These are phyloP conservation scores for Gastrolobium villosum DNA, from an alignment of 306 rosid species.

Conservation along the genomic window DNA sequence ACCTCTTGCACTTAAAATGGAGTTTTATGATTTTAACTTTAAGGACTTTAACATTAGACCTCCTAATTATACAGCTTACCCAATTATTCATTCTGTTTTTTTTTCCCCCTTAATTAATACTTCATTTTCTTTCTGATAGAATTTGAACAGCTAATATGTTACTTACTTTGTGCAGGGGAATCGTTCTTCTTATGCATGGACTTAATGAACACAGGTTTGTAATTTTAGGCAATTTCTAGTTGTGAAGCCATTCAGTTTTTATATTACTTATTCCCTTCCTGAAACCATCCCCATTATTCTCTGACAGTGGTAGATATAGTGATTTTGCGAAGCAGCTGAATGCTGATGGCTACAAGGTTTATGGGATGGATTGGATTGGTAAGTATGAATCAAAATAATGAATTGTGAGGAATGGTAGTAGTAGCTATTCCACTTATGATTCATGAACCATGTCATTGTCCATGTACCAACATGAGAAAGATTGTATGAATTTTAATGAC, in stretches of 20 bases:
- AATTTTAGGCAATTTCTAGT: slow-evolving; percentile 19
- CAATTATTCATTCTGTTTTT: background rate
- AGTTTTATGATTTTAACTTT: background rate
- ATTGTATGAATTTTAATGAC: background rate
- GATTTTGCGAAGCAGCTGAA: slow-evolving; percentile 86
- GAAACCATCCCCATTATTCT: slow-evolving; percentile 40
- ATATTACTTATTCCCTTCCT: slow-evolving; percentile 35
- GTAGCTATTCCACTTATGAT: slow-evolving; percentile 15
- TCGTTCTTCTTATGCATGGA: slow-evolving; percentile 88
- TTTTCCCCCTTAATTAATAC: background rate
- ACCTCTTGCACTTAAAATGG: slow-evolving; percentile 9
- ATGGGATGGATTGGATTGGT: slow-evolving; percentile 99
- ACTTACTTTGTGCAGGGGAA: slow-evolving; percentile 73
- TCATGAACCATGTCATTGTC: slow-evolving; percentile 26
- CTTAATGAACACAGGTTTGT: slow-evolving; percentile 94
- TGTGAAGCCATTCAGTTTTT: slow-evolving; percentile 16
- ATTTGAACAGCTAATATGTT: slow-evolving; percentile 34
- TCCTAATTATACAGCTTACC: background rate
- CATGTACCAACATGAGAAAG: background rate
- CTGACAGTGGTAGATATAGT: slow-evolving; percentile 79
- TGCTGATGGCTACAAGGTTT: slow-evolving; percentile 86
- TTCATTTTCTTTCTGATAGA: slow-evolving; percentile 26
- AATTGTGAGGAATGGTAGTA: slow-evolving; percentile 13
- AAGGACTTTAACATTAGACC: slow-evolving; percentile 5
- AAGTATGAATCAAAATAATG: slow-evolving; percentile 43